phyloP scores from a whole-genome alignment of 176 grass and related monocot genomes.

The Zoysia pacifica region DNA sequence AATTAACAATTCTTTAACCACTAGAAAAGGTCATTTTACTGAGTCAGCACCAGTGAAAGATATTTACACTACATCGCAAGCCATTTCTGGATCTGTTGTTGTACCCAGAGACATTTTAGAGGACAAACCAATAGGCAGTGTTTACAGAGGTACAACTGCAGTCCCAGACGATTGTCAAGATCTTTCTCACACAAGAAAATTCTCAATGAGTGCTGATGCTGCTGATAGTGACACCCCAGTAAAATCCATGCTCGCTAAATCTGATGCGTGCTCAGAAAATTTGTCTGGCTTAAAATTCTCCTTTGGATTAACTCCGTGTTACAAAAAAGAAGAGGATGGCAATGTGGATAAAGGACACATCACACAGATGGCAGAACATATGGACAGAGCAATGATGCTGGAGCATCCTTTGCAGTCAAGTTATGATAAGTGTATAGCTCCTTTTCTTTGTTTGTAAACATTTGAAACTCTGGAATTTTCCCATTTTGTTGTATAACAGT shows the following conservation, averaged over 20 bases:
- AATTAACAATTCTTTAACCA: slow-evolving; percentile 44
- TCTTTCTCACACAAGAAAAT: slow-evolving; percentile 50
- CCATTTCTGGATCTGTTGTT: slow-evolving; percentile 60
- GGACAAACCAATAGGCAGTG: slow-evolving; percentile 51
- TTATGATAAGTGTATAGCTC: slow-evolving; percentile 49
- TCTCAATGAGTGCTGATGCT: slow-evolving; percentile 30
- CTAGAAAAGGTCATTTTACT: slow-evolving; percentile 42
- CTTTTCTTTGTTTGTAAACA: slow-evolving; percentile 32
- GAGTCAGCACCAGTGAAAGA: slow-evolving; percentile 57
- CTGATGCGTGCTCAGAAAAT: slow-evolving; percentile 49
- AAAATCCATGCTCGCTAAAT: slow-evolving; percentile 35
- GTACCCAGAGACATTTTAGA: slow-evolving; percentile 77
- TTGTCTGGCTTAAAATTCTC: slow-evolving; percentile 52
- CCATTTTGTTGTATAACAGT: slow-evolving; percentile 36
- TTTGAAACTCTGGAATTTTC: slow-evolving; percentile 4
- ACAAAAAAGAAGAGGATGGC: slow-evolving; percentile 40
- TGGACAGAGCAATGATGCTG: slow-evolving; percentile 61
- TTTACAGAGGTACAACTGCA: slow-evolving; percentile 47
- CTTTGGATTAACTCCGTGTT: slow-evolving; percentile 36
- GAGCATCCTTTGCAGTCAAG: slow-evolving; percentile 43
- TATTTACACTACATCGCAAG: slow-evolving; percentile 56
- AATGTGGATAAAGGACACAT: slow-evolving; percentile 28
- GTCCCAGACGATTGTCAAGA: slow-evolving; percentile 38
- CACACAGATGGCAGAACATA: slow-evolving; percentile 55
- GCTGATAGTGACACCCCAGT: slow-evolving; percentile 51